Base-by-base conservation (phyloP, 257 asterid genomes). In the Petunia axillaris region DNA sequence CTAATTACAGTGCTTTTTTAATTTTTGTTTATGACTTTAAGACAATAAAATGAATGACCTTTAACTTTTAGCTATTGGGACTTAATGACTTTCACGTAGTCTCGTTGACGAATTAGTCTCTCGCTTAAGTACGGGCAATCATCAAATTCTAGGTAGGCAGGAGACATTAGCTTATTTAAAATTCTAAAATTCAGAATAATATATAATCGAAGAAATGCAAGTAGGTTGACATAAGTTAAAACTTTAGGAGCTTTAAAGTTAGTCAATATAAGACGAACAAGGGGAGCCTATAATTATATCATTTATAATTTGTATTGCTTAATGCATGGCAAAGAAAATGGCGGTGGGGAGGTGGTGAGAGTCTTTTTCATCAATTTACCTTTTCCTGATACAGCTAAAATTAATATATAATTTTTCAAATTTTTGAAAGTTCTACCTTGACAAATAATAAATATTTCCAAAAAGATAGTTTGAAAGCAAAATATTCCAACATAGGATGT, bases 201-300 rank as follows among this genome's bases (percentile, higher is more conserved):
- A 70, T 44, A 70, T 2, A 4, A 16, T 44, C 10, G 57, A 68
- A 68, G 52, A 67, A 70, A 44, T 46, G 16, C 41, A 70, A 70
- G 76, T 70, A 2, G 57, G 40, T 46, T 70, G n/a, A 16, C 76
- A 68, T 68, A 44, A 44, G 76, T 68, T 70, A 5, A 70, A 64
- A 44, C 16, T n/a, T 44, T 68, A 44, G 54, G 41, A 67, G 8
- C 15, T 41, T 67, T 62, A 8, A 53, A 10, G 13, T 8, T 2
- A 13, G 48, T 64, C 73, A 39, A 64, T 64, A 64, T 38, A 38
- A 38, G 48, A 9, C 2, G 48, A 37, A 37, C 4, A 36, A 6
- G 66, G 4, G 36, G 9, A 9, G 25, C 25, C 25, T 37, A 37
- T 64, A 36, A 55, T 3, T 4, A 16, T 1, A 50, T 50, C 9